Base-by-base conservation (phyloP, 768 basidiomycete genomes). In the Mycena belliarum region DNA sequence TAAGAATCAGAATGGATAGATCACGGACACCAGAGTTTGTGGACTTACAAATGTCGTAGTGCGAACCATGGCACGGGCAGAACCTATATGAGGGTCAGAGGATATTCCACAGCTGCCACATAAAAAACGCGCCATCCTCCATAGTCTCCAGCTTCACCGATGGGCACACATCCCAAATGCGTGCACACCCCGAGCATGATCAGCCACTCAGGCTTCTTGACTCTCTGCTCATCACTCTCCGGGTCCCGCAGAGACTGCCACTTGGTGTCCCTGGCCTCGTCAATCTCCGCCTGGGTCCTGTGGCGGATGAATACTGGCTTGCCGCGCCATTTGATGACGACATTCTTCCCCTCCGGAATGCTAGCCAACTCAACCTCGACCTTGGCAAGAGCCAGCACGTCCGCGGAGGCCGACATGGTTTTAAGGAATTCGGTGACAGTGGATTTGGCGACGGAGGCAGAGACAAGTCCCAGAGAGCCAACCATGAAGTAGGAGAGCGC, bases 261-360 rank as follows among this genome's bases (percentile, higher is more conserved):
- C 74, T 96, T 87, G 55, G 82, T 77, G 37, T 73, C 68, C 75
- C 91, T 88, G 49, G 97, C 97, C 78, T 99, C 97, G 61, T 92
- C 85, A 66, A 99, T 91, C 80, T 99, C 97, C 54, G 80, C 82
- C 55, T 81, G 68, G 15, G 97, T 99, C 68, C 97, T 86, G 80
- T 99, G 97, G 64, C 97, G 86, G 73, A 99, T 94, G 82, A 98
- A 98, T 52, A 99, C 97, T 63, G 97, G 97, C 82, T 99, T 99
- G 73, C 97, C 97, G 69, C 97, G 91, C 97, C 97, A 99, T 80
- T 98, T 95, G 78, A 95, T 91, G 75, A 96, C 87, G 65, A 89
- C 91, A 71, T 96, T 95, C 84, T 95, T 95, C 74, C 95, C 95
- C 82, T 98, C 94, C 35, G 97, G 97, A 69, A 99, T 98, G 59